phyloP scores from a whole-genome alignment of 495 filamentous ascomycete genomes.

The Penicillium angulare region DNA sequence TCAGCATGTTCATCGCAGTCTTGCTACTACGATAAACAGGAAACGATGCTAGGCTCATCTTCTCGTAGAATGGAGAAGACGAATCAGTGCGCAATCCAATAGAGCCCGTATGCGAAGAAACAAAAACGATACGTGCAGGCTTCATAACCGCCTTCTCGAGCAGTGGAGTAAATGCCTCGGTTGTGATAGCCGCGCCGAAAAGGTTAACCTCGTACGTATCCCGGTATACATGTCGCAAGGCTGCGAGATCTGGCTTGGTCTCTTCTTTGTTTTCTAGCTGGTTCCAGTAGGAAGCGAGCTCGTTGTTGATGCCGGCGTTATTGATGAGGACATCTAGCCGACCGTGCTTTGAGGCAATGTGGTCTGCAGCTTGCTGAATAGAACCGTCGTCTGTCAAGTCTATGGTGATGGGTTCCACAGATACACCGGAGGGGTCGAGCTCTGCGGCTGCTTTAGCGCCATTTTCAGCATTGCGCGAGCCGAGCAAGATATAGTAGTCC shows the following conservation, averaged over 20 bases:
- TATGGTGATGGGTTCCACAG: constrained; percentile 27
- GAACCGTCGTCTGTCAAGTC: constrained; percentile 40
- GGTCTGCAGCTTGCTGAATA: constrained; percentile 34
- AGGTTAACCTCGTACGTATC: constrained; percentile 44
- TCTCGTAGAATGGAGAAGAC: constrained; percentile 3
- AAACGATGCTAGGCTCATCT: constrained; percentile 9
- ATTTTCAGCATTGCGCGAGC: constrained; percentile 28
- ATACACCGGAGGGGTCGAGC: constrained; percentile 21
- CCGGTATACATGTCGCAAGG: constrained; percentile 26
- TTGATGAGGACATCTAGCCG: constrained; percentile 39
- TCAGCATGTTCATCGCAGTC: constrained; percentile 44
- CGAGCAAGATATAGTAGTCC: constrained; percentile 40
- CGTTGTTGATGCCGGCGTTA: constrained; percentile 39
- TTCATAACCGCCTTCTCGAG: constrained; percentile 31
- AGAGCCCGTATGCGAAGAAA: constrained; percentile 36
- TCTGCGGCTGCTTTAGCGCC: constrained; percentile 19
- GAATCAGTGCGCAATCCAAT: constrained; percentile 20
- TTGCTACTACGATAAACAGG: constrained; percentile 30
- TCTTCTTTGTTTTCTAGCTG: background rate
- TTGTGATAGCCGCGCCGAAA: constrained; percentile 32
- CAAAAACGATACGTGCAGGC: constrained; percentile 40
- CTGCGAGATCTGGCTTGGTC: constrained; percentile 7
- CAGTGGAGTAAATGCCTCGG: constrained; percentile 45
- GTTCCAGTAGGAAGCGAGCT: constrained; percentile 17
- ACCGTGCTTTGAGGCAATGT: constrained; percentile 27